Evolutionary conservation across 1,284 basidiomycete genomes (phyloP).

Genomic region (Cryptococcus sp.): DNA sequence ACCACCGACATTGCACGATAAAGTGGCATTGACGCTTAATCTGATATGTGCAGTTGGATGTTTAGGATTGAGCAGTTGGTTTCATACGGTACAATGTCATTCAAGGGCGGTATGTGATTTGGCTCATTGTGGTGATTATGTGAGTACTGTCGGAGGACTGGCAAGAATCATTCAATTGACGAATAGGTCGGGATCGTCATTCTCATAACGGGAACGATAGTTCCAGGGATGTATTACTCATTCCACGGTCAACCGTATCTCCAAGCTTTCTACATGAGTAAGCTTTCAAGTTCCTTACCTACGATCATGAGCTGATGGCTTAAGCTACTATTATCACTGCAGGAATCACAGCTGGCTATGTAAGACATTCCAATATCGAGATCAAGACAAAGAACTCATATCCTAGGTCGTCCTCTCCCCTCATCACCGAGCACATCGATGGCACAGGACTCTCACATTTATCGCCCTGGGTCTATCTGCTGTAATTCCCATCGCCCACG

Average conservation of each 20-base stretch:
- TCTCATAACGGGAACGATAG: slow-evolving; percentile 69
- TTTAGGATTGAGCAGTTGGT: slow-evolving; percentile 67
- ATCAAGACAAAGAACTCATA: slow-evolving; percentile 24
- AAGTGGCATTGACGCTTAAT: slow-evolving; percentile 62
- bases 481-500: slow-evolving; percentile 66
- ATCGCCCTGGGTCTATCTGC: slow-evolving; percentile 71
- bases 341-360: slow-evolving; percentile 27
- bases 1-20: slow-evolving; percentile 56
- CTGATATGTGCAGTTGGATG: slow-evolving; percentile 69
- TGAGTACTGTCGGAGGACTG: slow-evolving; percentile 20
- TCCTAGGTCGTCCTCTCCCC: slow-evolving; percentile 68
- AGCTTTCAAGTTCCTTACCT: slow-evolving; percentile 32
- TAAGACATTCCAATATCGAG: slow-evolving; percentile 13
- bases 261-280: slow-evolving; percentile 51
- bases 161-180: neutral
- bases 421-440: slow-evolving; percentile 68
- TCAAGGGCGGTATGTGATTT: slow-evolving; percentile 57
- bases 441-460: slow-evolving; percentile 74
- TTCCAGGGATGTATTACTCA: slow-evolving; percentile 56
- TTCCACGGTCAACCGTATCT: slow-evolving; percentile 42
- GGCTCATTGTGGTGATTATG: slow-evolving; percentile 46
- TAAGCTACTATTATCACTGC: slow-evolving; percentile 23
- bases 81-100: slow-evolving; percentile 72
- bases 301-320: neutral
- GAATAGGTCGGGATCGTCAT: slow-evolving; percentile 53